Evolutionary conservation across 2,329 filamentous ascomycete species (phyloP), one percentile per base, ranked within the genome.

Genomic region (Parastagonospora avenae): DNA sequence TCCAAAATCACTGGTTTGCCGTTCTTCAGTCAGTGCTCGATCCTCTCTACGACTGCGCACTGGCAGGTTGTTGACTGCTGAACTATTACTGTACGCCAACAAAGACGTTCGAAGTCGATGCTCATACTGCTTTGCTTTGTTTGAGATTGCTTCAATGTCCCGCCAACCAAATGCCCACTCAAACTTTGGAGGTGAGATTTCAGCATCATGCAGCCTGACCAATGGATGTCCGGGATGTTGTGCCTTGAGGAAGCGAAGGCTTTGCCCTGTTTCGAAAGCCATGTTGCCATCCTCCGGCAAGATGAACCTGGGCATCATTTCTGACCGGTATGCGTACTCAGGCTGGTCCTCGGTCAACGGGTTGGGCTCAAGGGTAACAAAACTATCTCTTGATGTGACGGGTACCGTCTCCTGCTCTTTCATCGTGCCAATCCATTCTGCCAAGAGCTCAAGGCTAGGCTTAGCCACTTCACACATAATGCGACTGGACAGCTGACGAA

Each of bases 221-320:
- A 94, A 76, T 0, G 87, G 85, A 66, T 95, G 89, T 2, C 85
- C 78, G 4, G 89, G 82, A 66, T 94, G 89, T 59, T 88, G 85
- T 16, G 79, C 76, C 60, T 85, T 83, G 41, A 96, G 78, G 46
- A 94, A 85, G 7, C 89, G 84, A 41, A 96, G 74, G 67, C 89
- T 93, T 62, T 83, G 84, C 4, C 90, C 91, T 3, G 87, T 89
- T 67, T 95, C 90, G 57, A 93, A 92, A n/a, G 94, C 84, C 4
- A 80, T 77, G 43, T 83, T 80, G 2, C 85, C 86, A 58, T 92
- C 82, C 50, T 94, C 90, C 4, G 77, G 70, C 0, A 86, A 82
- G 38, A 95, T 79, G 59, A 94, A 94, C 2, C 80, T 77, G 0
- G 90, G 90, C 74, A 94, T 85, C 55, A 83, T 83, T 27, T 82